Evolutionary conservation across 1,284 basidiomycete genomes (phyloP), one percentile per base, ranked within the genome.

Genomic region (Ceratobasidium theobromae): DNA sequence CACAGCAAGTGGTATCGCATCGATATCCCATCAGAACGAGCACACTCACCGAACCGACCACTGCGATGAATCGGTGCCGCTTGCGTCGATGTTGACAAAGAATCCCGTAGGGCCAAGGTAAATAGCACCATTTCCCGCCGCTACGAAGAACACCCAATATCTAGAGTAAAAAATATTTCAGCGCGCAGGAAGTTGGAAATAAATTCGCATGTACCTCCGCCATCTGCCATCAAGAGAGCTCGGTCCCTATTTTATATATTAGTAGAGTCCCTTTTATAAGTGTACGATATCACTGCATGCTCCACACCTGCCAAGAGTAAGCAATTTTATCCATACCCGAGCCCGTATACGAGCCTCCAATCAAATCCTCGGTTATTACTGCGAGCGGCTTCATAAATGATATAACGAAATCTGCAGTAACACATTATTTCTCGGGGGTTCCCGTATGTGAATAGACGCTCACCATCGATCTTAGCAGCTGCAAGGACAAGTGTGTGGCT

Each of bases 211-310:
- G n/a, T 23, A 57, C 58, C 72, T 79, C 49, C 85, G 79, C 78
- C 84, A 87, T 11, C 77, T 75, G 4, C 86, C 85, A 69, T 86
- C 84, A 67, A 82, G 85, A 55, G 82, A 82, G 71, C 82, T 80
- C 0, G 85, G 85, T 0, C 79, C 83, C 49, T 73, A 74, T 48
- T 81, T 79, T 1, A 83, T 16, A 52, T 41, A 40, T 67, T 67
- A n/a, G 69, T n/a, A n/a, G n/a, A n/a, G n/a, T n/a, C n/a, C n/a
- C n/a, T n/a, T n/a, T n/a, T n/a, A n/a, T n/a, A n/a, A n/a, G n/a
- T n/a, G n/a, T n/a, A n/a, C n/a, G n/a, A n/a, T n/a, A n/a, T n/a
- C n/a, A n/a, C n/a, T n/a, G n/a, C n/a, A n/a, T n/a, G n/a, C n/a
- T n/a, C n/a, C 57, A 30, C 18, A 65, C 62, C 53, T 65, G 53